Conservation (phyloP, 2,329 filamentous ascomycete species). For the Setomelanomma holmii region DNA sequence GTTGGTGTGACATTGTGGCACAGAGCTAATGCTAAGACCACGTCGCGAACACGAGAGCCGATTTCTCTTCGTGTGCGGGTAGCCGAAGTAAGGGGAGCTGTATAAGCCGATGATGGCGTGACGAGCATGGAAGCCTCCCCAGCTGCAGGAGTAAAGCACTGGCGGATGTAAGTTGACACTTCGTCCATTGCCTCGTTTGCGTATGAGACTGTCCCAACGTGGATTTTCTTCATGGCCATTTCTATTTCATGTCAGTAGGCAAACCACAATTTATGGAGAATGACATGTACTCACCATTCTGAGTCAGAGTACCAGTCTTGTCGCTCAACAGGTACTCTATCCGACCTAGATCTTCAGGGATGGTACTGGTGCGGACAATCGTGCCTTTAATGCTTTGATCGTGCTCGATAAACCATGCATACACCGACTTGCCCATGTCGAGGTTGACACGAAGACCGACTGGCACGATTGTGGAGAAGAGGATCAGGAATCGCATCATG, state of each 20-base stretch:
- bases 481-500: conserved; percentile 95
- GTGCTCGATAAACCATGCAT: conserved; percentile 92
- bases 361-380: conserved; percentile 94
- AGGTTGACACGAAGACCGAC: conserved; percentile 96
- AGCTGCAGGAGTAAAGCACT: conserved; percentile 70
- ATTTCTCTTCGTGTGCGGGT: conserved; percentile 93
- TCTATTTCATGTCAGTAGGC: conserved; percentile 59
- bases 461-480: conserved; percentile 99
- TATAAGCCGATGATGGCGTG: conserved; percentile 77
- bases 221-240: conserved; percentile 99
- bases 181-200: conserved; percentile 99
- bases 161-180: conserved; percentile 82
- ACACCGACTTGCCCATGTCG: conserved; percentile 95
- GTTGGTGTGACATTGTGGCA: conserved; percentile 98
- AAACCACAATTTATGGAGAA: too few relatives aligned
- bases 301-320: conserved; percentile 97
- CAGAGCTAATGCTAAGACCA: conserved; percentile 88
- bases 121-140: conserved; percentile 59
- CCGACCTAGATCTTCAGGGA: conserved; percentile 92
- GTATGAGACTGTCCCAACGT: conserved; percentile 97
- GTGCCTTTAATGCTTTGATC: conserved; percentile 90
- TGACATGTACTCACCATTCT: conserved; percentile 80
- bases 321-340: conserved; percentile 97
- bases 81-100: conserved; percentile 66
- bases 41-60: conserved; percentile 87